phyloP scores from a whole-genome alignment of 1,284 basidiomycete genomes.

The Fomitopsis pinicola region DNA sequence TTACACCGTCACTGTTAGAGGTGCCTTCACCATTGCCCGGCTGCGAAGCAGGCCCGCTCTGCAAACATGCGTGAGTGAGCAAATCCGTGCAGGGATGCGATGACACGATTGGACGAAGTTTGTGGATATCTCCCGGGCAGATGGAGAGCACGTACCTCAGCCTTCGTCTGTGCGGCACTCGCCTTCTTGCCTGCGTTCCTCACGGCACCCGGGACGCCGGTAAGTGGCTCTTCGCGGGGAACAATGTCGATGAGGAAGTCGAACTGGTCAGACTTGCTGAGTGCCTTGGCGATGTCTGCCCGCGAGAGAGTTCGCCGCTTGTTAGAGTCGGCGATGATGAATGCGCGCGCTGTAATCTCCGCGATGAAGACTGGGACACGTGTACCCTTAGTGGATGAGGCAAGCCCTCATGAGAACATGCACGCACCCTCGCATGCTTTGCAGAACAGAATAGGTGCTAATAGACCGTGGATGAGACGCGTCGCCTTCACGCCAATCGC shows the following conservation, averaged over 20 bases:
- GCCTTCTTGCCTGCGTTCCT: slow-evolving; percentile 24
- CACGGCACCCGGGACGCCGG: slow-evolving; percentile 12
- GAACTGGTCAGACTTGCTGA: slow-evolving; percentile 88
- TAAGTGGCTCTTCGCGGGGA: slow-evolving; percentile 67
- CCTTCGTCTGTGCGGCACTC: slow-evolving; percentile 13
- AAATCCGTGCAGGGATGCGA: not conserved
- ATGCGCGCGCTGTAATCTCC: slow-evolving; percentile 90
- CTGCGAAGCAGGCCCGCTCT: not conserved
- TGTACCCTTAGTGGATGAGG: not conserved
- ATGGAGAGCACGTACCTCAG: slow-evolving; percentile 10
- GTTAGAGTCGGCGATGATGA: slow-evolving; percentile 90
- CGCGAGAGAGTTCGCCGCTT: slow-evolving; percentile 89
- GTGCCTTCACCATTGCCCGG: not conserved
- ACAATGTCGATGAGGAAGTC: slow-evolving; percentile 93
- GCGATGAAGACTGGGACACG: slow-evolving; percentile 79
- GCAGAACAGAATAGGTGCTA: slow-evolving; percentile 92
- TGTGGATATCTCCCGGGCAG: not conserved
- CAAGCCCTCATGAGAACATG: slow-evolving; percentile 1
- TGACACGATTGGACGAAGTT: not conserved
- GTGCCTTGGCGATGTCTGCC: slow-evolving; percentile 86
- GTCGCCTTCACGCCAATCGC: slow-evolving; percentile 8
- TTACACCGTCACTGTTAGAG: not conserved
- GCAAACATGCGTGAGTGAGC: not conserved
- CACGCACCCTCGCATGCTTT: slow-evolving; percentile 92
- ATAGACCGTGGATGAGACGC: slow-evolving; percentile 6